These are phyloP conservation scores for Alternaria angustiovoidea DNA, from an alignment of 2,329 filamentous ascomycete species.

Conservation along the genomic window DNA sequence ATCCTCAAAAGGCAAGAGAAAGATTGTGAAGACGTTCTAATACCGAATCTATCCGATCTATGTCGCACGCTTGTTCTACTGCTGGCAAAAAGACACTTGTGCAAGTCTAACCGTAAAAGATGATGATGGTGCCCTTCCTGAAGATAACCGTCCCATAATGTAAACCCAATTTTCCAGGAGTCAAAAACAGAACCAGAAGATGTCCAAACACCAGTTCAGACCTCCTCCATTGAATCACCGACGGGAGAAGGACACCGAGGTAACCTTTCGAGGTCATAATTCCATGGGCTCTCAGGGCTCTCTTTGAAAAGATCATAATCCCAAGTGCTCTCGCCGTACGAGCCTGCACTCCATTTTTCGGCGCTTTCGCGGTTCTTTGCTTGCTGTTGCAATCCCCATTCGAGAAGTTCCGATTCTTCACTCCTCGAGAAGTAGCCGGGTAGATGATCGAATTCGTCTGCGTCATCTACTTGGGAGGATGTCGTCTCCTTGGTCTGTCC, in stretches of 20 bases:
- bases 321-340: background rate
- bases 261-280: background rate
- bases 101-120: background rate
- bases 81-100: background rate
- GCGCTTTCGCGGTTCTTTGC: background rate
- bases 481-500: conserved; percentile 1
- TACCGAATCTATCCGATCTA: background rate
- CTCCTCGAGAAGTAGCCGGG: background rate
- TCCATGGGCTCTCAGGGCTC: background rate
- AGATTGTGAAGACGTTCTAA: background rate
- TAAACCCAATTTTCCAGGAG: background rate
- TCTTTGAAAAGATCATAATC: background rate
- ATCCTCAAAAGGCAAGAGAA: background rate
- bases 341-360: background rate
- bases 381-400: background rate
- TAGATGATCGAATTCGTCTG: background rate
- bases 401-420: background rate
- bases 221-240: background rate
- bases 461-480: too few species aligned
- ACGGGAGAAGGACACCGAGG: too few species aligned
- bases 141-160: background rate
- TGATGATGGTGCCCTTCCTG: background rate
- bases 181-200: background rate
- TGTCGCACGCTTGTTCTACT: background rate
- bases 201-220: background rate